phyloP scores from a whole-genome alignment of 2,329 filamentous ascomycete species.

The Parasarocladium wereldwijsianum region DNA sequence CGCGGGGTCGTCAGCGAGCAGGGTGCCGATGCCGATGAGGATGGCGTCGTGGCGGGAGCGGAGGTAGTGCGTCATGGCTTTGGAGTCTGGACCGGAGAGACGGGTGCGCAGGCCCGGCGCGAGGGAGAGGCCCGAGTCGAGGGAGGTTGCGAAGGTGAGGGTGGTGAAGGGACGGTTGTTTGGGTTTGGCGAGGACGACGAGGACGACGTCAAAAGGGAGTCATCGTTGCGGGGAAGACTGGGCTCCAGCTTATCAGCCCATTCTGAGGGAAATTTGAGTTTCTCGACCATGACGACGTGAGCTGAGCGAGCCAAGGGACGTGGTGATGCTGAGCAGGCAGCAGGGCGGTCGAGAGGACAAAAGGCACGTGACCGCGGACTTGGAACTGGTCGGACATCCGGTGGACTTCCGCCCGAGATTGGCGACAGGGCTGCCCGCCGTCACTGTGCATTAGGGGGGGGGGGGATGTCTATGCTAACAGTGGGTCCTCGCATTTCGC shows the following conservation, averaged over 20 bases:
- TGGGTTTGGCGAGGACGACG: background rate
- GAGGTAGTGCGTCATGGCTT: slow-evolving; percentile 87
- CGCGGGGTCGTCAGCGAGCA: slow-evolving; percentile 69
- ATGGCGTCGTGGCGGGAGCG: slow-evolving; percentile 74
- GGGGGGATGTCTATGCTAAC: too few species aligned
- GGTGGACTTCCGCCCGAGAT: too few species aligned
- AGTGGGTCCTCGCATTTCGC: too few species aligned
- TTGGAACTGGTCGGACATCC: too few species aligned
- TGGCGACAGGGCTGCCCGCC: too few species aligned
- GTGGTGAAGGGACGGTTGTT: slow-evolving; percentile 42
- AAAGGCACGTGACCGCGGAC: background rate
- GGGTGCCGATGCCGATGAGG: slow-evolving; percentile 71
- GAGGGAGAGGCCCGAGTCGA: slow-evolving; percentile 68
- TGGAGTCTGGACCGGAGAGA: slow-evolving; percentile 70
- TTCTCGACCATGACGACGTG: slow-evolving; percentile 16
- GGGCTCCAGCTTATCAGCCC: slow-evolving; percentile 17
- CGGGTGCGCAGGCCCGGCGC: slow-evolving; percentile 67
- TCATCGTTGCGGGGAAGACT: slow-evolving; percentile 15
- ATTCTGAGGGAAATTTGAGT: slow-evolving; percentile 17
- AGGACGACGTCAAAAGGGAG: background rate
- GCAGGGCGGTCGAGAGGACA: too few species aligned
- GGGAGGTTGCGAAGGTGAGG: slow-evolving; percentile 79
- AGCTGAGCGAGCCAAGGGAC: background rate
- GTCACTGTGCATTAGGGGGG: too few species aligned
- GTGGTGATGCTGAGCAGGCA: too few species aligned